Base-by-base conservation (phyloP, 805 yeast species). In the Nematodospora valgi region DNA sequence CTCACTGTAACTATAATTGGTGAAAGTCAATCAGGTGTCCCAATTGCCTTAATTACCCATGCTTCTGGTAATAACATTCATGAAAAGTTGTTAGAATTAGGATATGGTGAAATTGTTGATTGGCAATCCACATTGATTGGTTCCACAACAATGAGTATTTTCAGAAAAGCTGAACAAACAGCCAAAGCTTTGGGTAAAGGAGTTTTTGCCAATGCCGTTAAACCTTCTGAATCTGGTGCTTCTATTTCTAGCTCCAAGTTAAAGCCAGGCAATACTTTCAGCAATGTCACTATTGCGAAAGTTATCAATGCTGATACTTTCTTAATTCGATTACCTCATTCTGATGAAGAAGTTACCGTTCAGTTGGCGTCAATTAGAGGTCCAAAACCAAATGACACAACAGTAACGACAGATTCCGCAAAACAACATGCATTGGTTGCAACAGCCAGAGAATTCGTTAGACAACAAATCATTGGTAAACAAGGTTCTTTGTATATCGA, bases 61-160 rank as follows among this genome's bases (percentile, higher is more conserved):
- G 86, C 94, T 21, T 82, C 84, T 4, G 95, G 95, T 12, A 66
- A 65, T 46, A 79, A 80, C 42, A 79, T 86, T 47, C 77, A 82
- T 39, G 83, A 78, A 45, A 74, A 76, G 44, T 62, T 86, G 38
- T 68, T 86, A 39, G 76, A 72, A 38, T 69, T 68, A 37, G 96
- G 96, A 8, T 67, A 81, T 20, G 95, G 82, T 9, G 80, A 78
- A 45, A 78, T 86, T 32, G 74, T 79, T 17, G 95, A 86, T 54
- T 81, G 91, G 87, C 95, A 87, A 54, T 76, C 87, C 1, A 52
- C 73, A 10, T 48, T 77, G 27, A 63, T 86, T 38, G 95, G 95
- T 4, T 62, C 87, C 8, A 59, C 68, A 28, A 64, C 66, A 16
- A 84, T 86, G 88, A 46, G 71, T 2, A 52, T 54, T 23, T 68